A percentile compares a stretch with the other conserved stretches of the same genome.
phyloP scores from a whole-genome alignment of 108 stramenopile genomes.

The Pseudonitzschia delicatissima region DNA sequence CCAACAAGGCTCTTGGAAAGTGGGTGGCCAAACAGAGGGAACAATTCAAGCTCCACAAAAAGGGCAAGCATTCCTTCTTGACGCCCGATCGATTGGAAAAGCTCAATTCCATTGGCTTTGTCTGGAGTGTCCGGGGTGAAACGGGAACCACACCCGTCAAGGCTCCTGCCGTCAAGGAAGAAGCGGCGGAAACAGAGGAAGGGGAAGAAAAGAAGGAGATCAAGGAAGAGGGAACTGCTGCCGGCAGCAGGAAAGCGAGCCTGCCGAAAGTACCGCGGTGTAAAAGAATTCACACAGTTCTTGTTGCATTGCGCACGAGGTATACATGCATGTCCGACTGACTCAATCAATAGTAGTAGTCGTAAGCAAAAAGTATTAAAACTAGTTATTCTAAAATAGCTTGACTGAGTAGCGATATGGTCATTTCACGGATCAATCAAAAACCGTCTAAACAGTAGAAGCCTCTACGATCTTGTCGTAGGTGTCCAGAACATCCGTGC shows the following conservation, averaged over 20 bases:
- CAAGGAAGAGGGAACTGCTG: neutral
- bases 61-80: slow-evolving; percentile 69
- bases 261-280: no score
- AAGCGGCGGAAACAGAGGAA: no score
- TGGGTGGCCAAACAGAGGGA: slow-evolving; percentile 83
- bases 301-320: no score
- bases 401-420: neutral
- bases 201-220: neutral
- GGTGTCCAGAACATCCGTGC: slow-evolving; percentile 17
- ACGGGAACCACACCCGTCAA: neutral
- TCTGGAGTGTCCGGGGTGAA: slow-evolving; percentile 55
- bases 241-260: no score
- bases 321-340: no score
- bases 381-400: neutral
- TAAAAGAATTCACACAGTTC: neutral
- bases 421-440: no score
- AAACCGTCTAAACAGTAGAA: no score
- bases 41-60: slow-evolving; percentile 52
- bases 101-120: slow-evolving; percentile 57
- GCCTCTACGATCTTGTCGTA: slow-evolving; percentile 28
- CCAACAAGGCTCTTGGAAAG: slow-evolving; percentile 63
- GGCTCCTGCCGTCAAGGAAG: neutral
- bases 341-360: no score
- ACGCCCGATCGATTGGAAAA: slow-evolving; percentile 73
- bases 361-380: no score